Percentiles rank a stretch among this genome's conserved stretches.
Conservation (phyloP, 148 eudicot species). For the Salicornia ramosissima region DNA sequence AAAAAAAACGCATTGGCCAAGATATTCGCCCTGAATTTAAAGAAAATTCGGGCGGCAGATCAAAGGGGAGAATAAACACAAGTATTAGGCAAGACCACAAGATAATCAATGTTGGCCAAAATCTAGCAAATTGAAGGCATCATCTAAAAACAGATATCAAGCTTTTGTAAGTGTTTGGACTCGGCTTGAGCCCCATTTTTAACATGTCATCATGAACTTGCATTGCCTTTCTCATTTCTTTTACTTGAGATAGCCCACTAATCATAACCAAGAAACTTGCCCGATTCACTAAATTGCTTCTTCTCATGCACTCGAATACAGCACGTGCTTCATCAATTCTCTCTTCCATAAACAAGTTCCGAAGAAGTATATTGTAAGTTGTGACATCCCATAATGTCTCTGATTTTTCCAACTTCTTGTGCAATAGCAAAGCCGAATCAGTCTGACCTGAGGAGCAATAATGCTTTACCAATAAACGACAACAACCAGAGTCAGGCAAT, state of each 20-base stretch:
- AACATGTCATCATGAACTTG: constrained; percentile 85
- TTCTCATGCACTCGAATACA: constrained; percentile 70
- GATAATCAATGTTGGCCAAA: background rate
- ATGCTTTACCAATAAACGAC: constrained; percentile 45
- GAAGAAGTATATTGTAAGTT: constrained; percentile 56
- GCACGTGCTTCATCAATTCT: constrained; percentile 49
- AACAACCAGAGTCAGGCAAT: constrained; percentile 49
- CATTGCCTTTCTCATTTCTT: constrained; percentile 79
- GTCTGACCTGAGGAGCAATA: constrained; percentile 49
- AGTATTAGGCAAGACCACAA: background rate
- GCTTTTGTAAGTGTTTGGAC: constrained; percentile 51
- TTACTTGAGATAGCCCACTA: constrained; percentile 52
- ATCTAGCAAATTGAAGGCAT: constrained; percentile 8
- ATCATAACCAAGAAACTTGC: constrained; percentile 72
- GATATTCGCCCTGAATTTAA: background rate
- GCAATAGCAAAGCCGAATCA: constrained; percentile 56
- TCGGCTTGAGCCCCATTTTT: constrained; percentile 73
- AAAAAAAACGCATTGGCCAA: too few species aligned
- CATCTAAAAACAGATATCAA: constrained; percentile 63
- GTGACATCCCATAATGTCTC: constrained; percentile 46
- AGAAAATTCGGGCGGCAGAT: background rate
- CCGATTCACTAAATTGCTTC: constrained; percentile 34
- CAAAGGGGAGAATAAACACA: background rate
- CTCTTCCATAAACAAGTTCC: constrained; percentile 41
- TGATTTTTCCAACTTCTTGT: constrained; percentile 42